Evolutionary conservation across 768 basidiomycete genomes (phyloP).

Genomic region (Trametes maxima): DNA sequence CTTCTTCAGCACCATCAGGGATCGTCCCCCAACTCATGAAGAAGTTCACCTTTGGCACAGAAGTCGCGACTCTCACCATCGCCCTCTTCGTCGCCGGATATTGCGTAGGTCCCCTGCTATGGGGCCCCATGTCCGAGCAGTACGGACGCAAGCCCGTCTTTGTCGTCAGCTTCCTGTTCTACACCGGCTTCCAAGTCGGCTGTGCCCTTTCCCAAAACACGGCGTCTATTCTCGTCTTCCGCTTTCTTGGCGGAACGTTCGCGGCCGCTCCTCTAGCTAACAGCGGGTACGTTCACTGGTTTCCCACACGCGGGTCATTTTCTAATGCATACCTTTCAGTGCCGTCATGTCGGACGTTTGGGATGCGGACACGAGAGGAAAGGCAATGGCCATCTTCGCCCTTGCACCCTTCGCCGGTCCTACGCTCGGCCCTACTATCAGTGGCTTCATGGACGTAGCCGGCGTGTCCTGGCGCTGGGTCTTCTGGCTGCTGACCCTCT

Average conservation of each 20-base stretch:
- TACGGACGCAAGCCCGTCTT: slow-evolving; percentile 29
- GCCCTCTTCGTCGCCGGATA: slow-evolving; percentile 71
- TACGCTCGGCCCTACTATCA: slow-evolving; percentile 37
- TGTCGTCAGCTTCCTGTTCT: slow-evolving; percentile 48
- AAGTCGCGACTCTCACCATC: slow-evolving; percentile 56
- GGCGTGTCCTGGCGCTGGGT: slow-evolving; percentile 64
- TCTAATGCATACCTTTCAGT: slow-evolving; percentile 25
- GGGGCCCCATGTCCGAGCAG: slow-evolving; percentile 56
- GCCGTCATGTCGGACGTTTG: slow-evolving; percentile 48
- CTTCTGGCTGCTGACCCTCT: slow-evolving; percentile 64
- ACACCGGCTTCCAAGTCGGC: slow-evolving; percentile 65
- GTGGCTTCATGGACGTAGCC: slow-evolving; percentile 42
- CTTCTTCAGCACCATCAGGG: slow-evolving; percentile 60
- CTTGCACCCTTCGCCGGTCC: slow-evolving; percentile 63
- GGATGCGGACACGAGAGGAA: slow-evolving; percentile 62
- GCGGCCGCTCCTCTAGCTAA: slow-evolving; percentile 72
- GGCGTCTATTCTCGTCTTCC: slow-evolving; percentile 64
- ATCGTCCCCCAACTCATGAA: slow-evolving; percentile 46
- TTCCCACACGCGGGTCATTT: not conserved
- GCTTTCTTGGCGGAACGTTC: slow-evolving; percentile 72
- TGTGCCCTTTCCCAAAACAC: slow-evolving; percentile 64
- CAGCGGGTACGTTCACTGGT: slow-evolving; percentile 51
- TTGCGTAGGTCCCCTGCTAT: slow-evolving; percentile 61
- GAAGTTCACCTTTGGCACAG: slow-evolving; percentile 51
- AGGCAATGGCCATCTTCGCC: slow-evolving; percentile 60